These are phyloP conservation scores for Apiotrichum veenhuisii DNA, from an alignment of 1,284 basidiomycete genomes.

Conservation along the genomic window DNA sequence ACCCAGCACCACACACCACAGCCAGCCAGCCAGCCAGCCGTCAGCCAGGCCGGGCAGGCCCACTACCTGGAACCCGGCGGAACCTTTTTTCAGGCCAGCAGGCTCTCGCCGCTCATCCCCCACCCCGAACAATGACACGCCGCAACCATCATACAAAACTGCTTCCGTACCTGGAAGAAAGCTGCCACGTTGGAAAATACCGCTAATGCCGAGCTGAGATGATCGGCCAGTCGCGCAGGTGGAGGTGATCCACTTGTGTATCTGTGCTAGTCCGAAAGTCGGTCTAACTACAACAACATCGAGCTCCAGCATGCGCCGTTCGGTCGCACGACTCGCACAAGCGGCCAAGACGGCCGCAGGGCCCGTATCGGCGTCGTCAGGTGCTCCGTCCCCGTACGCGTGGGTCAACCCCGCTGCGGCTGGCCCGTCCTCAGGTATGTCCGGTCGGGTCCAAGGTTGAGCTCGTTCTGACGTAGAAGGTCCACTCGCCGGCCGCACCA, in stretches of 20 bases:
- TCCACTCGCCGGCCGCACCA: conserved; percentile 29
- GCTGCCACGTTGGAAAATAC: not conserved
- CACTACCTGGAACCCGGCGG: too few relatives aligned
- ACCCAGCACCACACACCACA: too few relatives aligned
- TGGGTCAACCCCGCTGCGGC: conserved; percentile 27
- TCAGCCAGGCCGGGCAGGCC: conserved; percentile 3
- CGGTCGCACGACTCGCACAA: conserved; percentile 5
- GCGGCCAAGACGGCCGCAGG: not conserved
- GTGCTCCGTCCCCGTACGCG: conserved; percentile 28
- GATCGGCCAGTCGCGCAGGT: not conserved
- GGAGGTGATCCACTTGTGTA: conserved; percentile 1
- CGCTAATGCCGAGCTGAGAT: not conserved
- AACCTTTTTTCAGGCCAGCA: too few relatives aligned
- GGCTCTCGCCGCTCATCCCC: not conserved
- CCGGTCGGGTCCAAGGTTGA: not conserved
- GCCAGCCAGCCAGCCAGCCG: not conserved
- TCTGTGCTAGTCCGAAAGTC: not conserved
- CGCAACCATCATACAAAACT: too few relatives aligned
- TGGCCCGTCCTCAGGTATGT: conserved; percentile 17
- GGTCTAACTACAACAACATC: not conserved
- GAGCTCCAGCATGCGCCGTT: not conserved
- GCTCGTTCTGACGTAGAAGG: conserved; percentile 15
- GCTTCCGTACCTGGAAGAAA: not conserved
- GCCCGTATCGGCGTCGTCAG: not conserved
- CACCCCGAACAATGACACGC: not conserved